Evolutionary conservation across 2,329 filamentous ascomycete species (phyloP).

Genomic region (Zasmidium angulare): DNA sequence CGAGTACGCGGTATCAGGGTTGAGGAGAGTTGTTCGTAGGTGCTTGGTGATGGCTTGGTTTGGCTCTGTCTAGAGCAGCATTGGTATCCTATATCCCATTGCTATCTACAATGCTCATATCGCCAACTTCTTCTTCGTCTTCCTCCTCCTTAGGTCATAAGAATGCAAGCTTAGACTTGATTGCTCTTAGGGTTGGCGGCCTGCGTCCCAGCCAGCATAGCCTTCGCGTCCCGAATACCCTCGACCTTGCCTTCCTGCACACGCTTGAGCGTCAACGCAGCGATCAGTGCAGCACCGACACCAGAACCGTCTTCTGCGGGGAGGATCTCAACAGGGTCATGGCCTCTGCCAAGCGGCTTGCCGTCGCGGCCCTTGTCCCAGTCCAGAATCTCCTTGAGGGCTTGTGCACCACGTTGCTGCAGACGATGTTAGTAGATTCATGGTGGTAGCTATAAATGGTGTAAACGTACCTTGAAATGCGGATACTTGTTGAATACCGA

Average conservation of each 20-base stretch:
- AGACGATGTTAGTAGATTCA: constrained; percentile 11
- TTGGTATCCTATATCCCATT: neutral
- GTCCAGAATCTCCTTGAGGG: constrained; percentile 91
- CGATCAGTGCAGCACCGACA: constrained; percentile 95
- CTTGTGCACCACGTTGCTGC: constrained; percentile 73
- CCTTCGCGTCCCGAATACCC: constrained; percentile 56
- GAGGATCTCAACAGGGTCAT: constrained; percentile 77
- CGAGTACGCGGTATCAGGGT: neutral
- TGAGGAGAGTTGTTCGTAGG: neutral
- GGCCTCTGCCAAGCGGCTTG: constrained; percentile 59
- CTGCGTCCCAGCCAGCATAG: constrained; percentile 41
- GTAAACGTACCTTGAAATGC: constrained; percentile 72
- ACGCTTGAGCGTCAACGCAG: constrained; percentile 65
- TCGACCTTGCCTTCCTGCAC: constrained; percentile 59
- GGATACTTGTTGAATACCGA: constrained; percentile 99
- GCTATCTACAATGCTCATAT: neutral
- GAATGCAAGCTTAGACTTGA: constrained; percentile 13
- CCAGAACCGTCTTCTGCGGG: constrained; percentile 94
- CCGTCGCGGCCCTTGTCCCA: constrained; percentile 75
- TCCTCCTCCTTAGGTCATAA: neutral
- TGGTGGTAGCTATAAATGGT: neutral
- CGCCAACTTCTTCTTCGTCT: neutral
- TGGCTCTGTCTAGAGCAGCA: neutral
- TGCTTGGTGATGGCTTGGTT: neutral
- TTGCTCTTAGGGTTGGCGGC: constrained; percentile 21